Percentiles rank a stretch among this genome's conserved stretches.
These are phyloP conservation scores for Drosera spatulata DNA, from an alignment of 179 eudicot genomes.

Conservation along the genomic window DNA sequence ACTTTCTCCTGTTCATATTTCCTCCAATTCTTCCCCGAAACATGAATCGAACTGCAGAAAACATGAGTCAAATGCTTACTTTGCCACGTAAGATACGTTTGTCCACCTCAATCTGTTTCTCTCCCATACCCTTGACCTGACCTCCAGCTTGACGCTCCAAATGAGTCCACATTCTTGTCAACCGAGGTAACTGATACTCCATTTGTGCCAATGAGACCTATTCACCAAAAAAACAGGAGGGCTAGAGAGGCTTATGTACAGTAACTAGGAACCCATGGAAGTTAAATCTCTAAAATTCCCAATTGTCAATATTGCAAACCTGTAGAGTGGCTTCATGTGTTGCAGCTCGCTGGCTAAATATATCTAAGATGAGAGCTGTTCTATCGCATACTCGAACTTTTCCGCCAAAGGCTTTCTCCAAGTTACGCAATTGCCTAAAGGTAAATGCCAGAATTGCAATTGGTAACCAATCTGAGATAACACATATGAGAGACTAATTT, in stretches of 20 bases:
- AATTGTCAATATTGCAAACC: slow-evolving; percentile 24
- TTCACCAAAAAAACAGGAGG: background rate
- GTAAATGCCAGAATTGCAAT: too few species aligned
- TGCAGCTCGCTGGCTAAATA: slow-evolving; percentile 97
- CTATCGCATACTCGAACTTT: slow-evolving; percentile 96
- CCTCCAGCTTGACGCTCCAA: slow-evolving; percentile 99
- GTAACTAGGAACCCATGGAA: background rate
- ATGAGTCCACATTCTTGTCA: slow-evolving; percentile 94
- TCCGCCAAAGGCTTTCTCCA: slow-evolving; percentile 88
- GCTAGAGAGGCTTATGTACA: background rate
- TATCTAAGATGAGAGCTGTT: slow-evolving; percentile 91
- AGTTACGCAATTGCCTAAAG: slow-evolving; percentile 77
- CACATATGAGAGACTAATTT: too few species aligned
- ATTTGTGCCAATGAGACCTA: slow-evolving; percentile 94
- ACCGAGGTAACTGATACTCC: slow-evolving; percentile 92
- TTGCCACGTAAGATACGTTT: slow-evolving; percentile 91
- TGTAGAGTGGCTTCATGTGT: slow-evolving; percentile 97
- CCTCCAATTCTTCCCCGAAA: slow-evolving; percentile 46
- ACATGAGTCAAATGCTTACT: slow-evolving; percentile 32
- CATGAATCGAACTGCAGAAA: background rate
- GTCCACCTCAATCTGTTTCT: slow-evolving; percentile 99
- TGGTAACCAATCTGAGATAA: too few species aligned
- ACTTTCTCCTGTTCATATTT: too few species aligned
- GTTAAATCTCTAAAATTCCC: background rate
- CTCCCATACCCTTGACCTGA: slow-evolving; percentile 98